Evolutionary conservation across 2,329 filamentous ascomycete species (phyloP), one percentile per base, ranked within the genome.

Genomic region (Endoconidiophora polonica): DNA sequence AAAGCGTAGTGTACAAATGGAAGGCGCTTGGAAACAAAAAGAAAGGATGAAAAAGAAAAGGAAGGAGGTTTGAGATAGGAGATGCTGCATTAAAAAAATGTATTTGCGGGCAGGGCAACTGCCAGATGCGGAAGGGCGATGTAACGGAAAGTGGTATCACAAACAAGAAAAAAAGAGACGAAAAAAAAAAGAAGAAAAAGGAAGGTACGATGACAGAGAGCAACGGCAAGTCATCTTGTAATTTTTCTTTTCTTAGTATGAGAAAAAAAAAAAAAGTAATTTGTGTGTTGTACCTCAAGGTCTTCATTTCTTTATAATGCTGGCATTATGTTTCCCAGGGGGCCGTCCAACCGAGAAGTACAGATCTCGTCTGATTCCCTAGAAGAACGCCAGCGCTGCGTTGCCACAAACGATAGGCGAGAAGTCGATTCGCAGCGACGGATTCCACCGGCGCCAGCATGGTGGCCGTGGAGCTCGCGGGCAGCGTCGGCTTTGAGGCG

Each of bases 321-420:
- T 6, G 51, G 51, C 51, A 53, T 53, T 22, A 46, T 41, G 40
- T 53, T 47, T 3, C 51, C 51, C 39, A 53, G 33, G 7, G 51
- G 51, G 9, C 51, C 51, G 23, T 49, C 43, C 29, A 53, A 45
- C 14, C 47, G 40, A 14, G 47, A 49, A 14, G 38, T 36, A 22
- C 47, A 49, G 18, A 49, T 24, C 33, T 43, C 12, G 18, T 49
- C 46, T 37, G 37, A 40, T 18, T 48, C 46, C 9, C 12, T 41
- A 2, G 46, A 42, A 2, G 22, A 40, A 10, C 42, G 46, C 44
- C 44, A 36, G 14, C 36, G 41, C 41, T 48, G 45, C 23, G 46
- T 36, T 5, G 33, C 12, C 10, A 36, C 37, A 49, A 36, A 49
- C 36, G 50, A 52, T 18, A 48, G 39, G 3, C 45, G 23, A 29